Percentiles rank a stretch among this genome's conserved stretches.
Evolutionary conservation across 495 filamentous ascomycete species (phyloP).

Genomic region (Penicillium maclennaniae): DNA sequence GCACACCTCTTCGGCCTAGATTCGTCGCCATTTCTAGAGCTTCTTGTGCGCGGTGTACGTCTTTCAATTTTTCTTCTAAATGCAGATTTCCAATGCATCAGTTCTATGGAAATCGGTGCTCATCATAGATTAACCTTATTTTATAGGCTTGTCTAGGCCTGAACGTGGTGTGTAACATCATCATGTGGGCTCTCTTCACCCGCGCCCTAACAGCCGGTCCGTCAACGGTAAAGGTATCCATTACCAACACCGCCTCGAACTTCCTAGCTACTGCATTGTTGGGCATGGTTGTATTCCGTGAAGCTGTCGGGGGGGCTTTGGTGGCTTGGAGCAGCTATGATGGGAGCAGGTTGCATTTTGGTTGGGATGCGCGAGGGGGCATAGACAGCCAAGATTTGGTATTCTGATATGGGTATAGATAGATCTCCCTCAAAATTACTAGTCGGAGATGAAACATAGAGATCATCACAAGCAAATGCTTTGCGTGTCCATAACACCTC

Average conservation of each 20-base stretch:
- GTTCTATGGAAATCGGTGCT: background rate
- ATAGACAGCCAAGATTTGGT: background rate
- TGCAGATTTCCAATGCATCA: background rate
- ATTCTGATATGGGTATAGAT: background rate
- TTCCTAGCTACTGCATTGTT: constrained; percentile 89
- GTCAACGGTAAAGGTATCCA: constrained; percentile 84
- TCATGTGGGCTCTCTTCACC: constrained; percentile 89
- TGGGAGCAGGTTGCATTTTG: constrained; percentile 87
- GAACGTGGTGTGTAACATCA: constrained; percentile 83
- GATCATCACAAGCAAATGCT: background rate
- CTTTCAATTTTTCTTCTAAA: background rate
- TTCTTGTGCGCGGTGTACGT: constrained; percentile 66
- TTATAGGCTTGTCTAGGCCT: constrained; percentile 76
- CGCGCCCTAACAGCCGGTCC: constrained; percentile 77
- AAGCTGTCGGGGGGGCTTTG: constrained; percentile 69
- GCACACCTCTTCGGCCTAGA: constrained; percentile 53
- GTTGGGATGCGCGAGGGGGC: constrained; percentile 75
- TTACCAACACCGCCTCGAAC: constrained; percentile 91
- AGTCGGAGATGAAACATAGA: background rate
- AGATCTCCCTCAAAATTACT: too few relatives aligned
- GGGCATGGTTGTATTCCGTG: constrained; percentile 69
- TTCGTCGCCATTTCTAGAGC: constrained; percentile 56
- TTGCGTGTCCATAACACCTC: constrained; percentile 12
- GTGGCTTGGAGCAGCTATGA: constrained; percentile 81
- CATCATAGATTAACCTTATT: constrained; percentile 5